Base-by-base conservation (phyloP, 106 monocot species). In the Dendrobium catenatum region DNA sequence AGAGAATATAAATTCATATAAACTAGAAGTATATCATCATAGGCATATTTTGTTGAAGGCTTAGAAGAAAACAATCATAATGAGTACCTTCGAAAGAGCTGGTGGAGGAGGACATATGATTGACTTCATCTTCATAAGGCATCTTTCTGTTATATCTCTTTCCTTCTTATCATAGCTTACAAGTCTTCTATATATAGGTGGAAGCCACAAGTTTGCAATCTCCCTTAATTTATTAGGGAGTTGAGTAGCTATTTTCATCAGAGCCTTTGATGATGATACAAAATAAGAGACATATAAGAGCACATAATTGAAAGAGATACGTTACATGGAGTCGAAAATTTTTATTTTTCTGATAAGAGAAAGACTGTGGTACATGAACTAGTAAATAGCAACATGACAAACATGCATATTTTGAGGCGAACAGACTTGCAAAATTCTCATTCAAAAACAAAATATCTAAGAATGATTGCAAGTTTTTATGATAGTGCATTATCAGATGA, bases 121-220 rank as follows among this genome's bases (percentile, higher is more conserved):
- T 9, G 75, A 76, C 66, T 82, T 86, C 29, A 74, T 78, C 78
- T 88, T 86, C 33, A 78, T 11, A 20, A 91, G 84, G 76, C 86
- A 91, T 79, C 90, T 90, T 73, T 84, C 82, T 73, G 90, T 55
- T 80, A 86, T 80, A 80, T 84, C 83, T 67, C 86, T 78, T 81
- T 91, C 86, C 58, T 75, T 82, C 78, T 88, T 91, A 74, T 86
- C 80, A 79, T 16, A 75, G 80, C 91, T 88, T 31, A 91, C 15
- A 61, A 91, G 91, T 76, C 88, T 88, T 81, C 84, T 86, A 74
- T 91, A 91, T 76, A 86, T 80, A 42, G 86, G 84, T 44, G 88
- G 91, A 76, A 76, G 82, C 86, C 88, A 91, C 41, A 86, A 44
- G 78, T 70, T 55, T 77, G 86, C 82, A 47, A 47, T n/a, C 16